phyloP scores from a whole-genome alignment of 164 flowering plant genomes.

The Chimonanthus praecox region DNA sequence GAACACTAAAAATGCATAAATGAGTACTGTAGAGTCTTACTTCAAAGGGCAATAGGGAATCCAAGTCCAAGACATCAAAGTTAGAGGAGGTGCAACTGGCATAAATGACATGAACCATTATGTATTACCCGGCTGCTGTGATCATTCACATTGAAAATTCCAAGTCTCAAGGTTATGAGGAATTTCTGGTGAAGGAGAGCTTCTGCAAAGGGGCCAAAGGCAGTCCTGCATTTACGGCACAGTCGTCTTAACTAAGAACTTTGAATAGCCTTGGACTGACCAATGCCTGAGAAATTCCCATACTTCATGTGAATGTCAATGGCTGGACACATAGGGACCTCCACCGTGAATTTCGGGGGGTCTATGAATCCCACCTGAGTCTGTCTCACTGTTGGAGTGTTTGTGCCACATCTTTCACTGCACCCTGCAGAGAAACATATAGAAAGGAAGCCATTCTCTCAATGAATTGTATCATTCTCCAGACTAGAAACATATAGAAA shows the following conservation, averaged over 20 bases:
- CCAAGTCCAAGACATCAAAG: neutral
- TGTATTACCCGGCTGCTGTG: neutral
- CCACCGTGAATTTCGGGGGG: constrained; percentile 36
- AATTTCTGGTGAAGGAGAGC: constrained; percentile 34
- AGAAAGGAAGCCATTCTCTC: too few relatives aligned
- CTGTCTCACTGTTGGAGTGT: constrained; percentile 34
- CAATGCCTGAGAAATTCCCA: constrained; percentile 34
- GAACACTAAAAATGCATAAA: neutral
- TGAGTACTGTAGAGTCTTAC: neutral
- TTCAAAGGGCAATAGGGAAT: neutral
- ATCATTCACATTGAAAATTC: constrained; percentile 45
- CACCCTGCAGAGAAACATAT: constrained; percentile 16
- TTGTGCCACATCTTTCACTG: constrained; percentile 24
- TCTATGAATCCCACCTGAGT: constrained; percentile 30
- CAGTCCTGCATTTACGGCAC: constrained; percentile 40
- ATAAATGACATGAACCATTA: neutral
- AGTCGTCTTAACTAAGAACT: constrained; percentile 32
- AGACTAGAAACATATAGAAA: too few relatives aligned
- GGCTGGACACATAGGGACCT: constrained; percentile 48
- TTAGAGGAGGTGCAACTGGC: neutral
- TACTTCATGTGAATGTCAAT: constrained; percentile 43
- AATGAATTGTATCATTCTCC: too few relatives aligned
- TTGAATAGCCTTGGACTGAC: constrained; percentile 38
- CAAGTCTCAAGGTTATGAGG: constrained; percentile 26
- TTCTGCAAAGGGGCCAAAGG: constrained; percentile 42